A percentile compares a stretch with the other conserved stretches of the same genome.
phyloP scores from a whole-genome alignment of 495 filamentous ascomycete species.

The Lasiosphaeria hispida region DNA sequence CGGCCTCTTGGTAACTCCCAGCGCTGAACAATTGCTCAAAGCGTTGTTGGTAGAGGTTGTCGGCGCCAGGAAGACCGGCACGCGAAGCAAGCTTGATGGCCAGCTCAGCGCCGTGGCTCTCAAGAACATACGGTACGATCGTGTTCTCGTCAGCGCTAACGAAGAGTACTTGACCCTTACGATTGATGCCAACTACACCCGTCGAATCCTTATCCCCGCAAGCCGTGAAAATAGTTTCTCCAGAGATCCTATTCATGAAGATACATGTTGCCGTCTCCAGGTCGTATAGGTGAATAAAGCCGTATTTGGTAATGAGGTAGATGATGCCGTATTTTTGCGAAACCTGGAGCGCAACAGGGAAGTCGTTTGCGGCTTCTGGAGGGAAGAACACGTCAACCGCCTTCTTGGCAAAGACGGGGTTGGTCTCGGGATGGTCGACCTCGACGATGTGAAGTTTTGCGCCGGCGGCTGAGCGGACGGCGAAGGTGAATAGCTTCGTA shows the following conservation, averaged over 20 bases:
- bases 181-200: conserved; percentile 92
- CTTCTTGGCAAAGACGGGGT: conserved; percentile 88
- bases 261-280: conserved; percentile 95
- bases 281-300: conserved; percentile 98
- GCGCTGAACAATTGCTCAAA: conserved; percentile 79
- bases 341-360: conserved; percentile 97
- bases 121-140: conserved; percentile 88
- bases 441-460: conserved; percentile 98
- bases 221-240: conserved; percentile 97
- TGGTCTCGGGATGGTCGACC: conserved; percentile 86
- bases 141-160: conserved; percentile 89
- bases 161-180: conserved; percentile 92
- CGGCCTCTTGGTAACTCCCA: conserved; percentile 80
- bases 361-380: conserved; percentile 89
- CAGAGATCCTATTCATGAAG: conserved; percentile 99
- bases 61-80: conserved; percentile 89
- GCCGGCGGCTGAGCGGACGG: conserved; percentile 79
- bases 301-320: conserved; percentile 97
- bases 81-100: conserved; percentile 94
- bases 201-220: conserved; percentile 77
- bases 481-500: conserved; percentile 95
- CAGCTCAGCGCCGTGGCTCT: conserved; percentile 86
- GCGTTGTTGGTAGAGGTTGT: conserved; percentile 88
- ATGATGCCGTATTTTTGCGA: conserved; percentile 93
- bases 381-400: conserved; percentile 98